These are phyloP conservation scores for Schizopora paradoxa DNA, from an alignment of 1,284 basidiomycete genomes.

Conservation along the genomic window DNA sequence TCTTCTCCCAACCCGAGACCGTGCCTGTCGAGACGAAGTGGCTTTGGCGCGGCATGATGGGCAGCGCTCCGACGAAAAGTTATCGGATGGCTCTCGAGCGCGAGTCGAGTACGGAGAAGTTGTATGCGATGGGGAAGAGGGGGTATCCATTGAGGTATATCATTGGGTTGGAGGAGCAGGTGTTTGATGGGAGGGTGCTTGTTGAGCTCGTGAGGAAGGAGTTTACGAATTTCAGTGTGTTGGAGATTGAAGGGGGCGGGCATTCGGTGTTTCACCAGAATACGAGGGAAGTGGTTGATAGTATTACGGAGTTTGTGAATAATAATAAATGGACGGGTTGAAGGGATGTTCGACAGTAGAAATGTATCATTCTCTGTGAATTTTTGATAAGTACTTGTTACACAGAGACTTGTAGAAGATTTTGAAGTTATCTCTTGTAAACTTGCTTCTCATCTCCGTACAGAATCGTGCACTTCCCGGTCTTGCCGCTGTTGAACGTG, in stretches of 20 bases:
- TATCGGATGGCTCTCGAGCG: constrained; percentile 14
- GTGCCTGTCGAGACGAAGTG: constrained; percentile 19
- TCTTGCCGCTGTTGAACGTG: constrained; percentile 16
- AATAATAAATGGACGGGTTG: too few relatives aligned
- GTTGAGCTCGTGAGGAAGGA: neutral
- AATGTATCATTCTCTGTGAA: too few relatives aligned
- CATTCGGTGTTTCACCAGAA: constrained; percentile 24
- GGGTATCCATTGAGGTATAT: constrained; percentile 22
- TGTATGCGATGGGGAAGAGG: constrained; percentile 20
- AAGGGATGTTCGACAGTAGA: too few relatives aligned
- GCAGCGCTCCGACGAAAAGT: constrained; percentile 18
- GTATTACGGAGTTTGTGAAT: constrained; percentile 1
- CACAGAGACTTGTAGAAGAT: too few relatives aligned
- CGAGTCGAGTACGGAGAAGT: constrained; percentile 18
- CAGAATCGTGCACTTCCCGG: constrained; percentile 17
- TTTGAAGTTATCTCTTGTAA: constrained; percentile 3
- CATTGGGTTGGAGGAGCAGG: too few relatives aligned
- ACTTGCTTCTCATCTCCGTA: constrained; percentile 16
- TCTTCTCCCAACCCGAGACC: constrained; percentile 19
- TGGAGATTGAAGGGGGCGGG: constrained; percentile 11
- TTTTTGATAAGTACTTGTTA: too few relatives aligned
- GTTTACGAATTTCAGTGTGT: neutral
- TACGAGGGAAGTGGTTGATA: constrained; percentile 21
- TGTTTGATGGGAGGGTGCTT: too few relatives aligned
- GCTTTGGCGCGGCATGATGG: constrained; percentile 21